A percentile compares a stretch with the other conserved stretches of the same genome.
Conservation (phyloP, 495 filamentous ascomycete genomes). For the Lasiosphaeria ovina region DNA sequence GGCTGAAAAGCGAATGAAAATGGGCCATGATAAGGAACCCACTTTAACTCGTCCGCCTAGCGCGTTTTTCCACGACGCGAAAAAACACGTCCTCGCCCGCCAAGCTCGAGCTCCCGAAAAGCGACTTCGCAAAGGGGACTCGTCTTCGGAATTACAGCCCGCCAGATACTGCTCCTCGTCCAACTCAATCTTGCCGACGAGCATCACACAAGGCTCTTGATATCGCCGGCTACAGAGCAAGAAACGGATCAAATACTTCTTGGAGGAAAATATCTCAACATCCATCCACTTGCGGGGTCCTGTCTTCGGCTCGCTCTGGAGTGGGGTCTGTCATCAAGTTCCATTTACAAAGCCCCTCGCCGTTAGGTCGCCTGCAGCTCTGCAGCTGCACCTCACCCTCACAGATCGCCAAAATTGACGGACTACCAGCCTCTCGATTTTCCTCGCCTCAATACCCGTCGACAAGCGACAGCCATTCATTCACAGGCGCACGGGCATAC, state of each 20-base stretch:
- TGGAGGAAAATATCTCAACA: conserved; percentile 3
- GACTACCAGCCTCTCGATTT: conserved; percentile 33
- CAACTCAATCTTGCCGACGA: neutral
- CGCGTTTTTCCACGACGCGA: conserved; percentile 9
- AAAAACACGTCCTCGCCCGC: conserved; percentile 9
- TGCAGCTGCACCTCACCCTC: conserved; percentile 21
- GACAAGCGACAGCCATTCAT: conserved; percentile 26
- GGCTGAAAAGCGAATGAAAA: neutral
- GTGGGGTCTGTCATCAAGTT: no score
- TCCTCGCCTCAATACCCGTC: conserved; percentile 12
- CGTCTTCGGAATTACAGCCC: neutral
- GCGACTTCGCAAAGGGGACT: neutral
- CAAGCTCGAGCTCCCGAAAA: neutral
- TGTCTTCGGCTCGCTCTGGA: neutral
- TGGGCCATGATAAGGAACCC: neutral
- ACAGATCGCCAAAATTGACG: conserved; percentile 3
- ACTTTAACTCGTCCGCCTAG: conserved; percentile 7
- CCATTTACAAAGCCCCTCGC: neutral
- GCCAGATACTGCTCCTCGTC: neutral
- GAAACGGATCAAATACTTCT: neutral
- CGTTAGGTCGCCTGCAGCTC: neutral
- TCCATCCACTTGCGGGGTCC: neutral
- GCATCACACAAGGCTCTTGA: neutral
- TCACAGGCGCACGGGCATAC: conserved; percentile 15
- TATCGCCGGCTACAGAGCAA: neutral